These are phyloP conservation scores for Mycena sanguinolenta DNA, from an alignment of 768 basidiomycete species.

Conservation along the genomic window DNA sequence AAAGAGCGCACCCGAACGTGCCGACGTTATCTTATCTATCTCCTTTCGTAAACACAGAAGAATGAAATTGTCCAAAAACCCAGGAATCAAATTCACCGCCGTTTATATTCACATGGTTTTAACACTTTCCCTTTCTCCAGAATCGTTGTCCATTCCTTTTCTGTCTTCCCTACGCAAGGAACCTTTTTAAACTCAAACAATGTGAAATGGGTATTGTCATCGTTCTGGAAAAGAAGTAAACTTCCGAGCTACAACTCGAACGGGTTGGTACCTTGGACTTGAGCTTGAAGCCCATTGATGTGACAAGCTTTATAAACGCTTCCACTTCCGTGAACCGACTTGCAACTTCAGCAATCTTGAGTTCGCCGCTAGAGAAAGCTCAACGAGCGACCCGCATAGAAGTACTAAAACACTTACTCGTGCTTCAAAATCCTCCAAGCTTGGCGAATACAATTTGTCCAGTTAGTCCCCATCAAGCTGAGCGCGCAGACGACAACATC, in stretches of 20 bases:
- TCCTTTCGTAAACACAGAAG: slow-evolving; percentile 95
- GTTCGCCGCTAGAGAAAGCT: slow-evolving; percentile 69
- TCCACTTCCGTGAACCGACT: slow-evolving; percentile 82
- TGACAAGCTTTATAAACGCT: slow-evolving; percentile 74
- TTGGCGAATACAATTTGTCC: slow-evolving; percentile 92
- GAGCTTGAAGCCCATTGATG: slow-evolving; percentile 80
- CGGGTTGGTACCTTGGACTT: slow-evolving; percentile 67
- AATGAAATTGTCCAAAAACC: too few relatives aligned
- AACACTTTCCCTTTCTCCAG: slow-evolving; percentile 68
- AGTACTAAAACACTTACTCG: slow-evolving; percentile 68
- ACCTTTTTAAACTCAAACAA: slow-evolving; percentile 85
- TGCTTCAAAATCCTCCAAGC: slow-evolving; percentile 88
- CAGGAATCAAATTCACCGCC: slow-evolving; percentile 71
- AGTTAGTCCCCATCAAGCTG: slow-evolving; percentile 97
- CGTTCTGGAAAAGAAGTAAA: slow-evolving; percentile 65
- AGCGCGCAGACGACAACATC: slow-evolving; percentile 95
- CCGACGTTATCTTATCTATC: slow-evolving; percentile 54
- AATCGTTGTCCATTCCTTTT: slow-evolving; percentile 73
- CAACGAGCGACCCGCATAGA: not conserved
- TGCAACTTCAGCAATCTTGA: slow-evolving; percentile 91
- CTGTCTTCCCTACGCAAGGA: slow-evolving; percentile 57
- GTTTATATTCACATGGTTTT: slow-evolving; percentile 94
- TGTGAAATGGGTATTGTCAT: slow-evolving; percentile 86
- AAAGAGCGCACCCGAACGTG: not conserved
- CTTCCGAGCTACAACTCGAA: not conserved